Conservation (phyloP, 495 filamentous ascomycete species). For the Xylaria castorea region DNA sequence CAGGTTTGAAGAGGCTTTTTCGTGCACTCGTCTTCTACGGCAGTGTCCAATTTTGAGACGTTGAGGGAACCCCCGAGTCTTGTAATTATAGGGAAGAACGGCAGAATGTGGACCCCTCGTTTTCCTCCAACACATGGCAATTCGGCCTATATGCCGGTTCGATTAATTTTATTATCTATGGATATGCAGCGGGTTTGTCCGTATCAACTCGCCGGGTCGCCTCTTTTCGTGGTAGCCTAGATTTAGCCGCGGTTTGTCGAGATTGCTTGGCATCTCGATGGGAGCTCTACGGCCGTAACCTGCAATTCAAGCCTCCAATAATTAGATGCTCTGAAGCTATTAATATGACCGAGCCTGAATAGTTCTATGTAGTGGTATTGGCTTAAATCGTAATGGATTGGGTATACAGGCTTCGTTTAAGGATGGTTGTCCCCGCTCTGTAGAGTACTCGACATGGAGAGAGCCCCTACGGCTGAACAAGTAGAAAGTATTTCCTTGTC, state of each 20-base stretch:
- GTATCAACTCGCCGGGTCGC: no score
- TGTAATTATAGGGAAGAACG: constrained; percentile 9
- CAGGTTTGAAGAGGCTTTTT: neutral
- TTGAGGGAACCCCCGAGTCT: neutral
- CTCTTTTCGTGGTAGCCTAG: neutral
- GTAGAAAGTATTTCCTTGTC: no score
- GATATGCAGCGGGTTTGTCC: neutral
- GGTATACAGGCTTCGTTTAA: neutral
- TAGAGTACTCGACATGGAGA: neutral
- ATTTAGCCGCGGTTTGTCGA: constrained; percentile 21
- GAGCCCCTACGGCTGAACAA: neutral
- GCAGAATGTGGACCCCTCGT: constrained; percentile 19
- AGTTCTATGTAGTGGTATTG: neutral
- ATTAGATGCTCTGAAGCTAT: neutral
- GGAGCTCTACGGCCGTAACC: neutral
- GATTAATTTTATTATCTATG: neutral
- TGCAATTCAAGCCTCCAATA: neutral
- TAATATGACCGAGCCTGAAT: neutral
- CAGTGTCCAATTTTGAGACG: neutral
- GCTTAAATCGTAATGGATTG: neutral
- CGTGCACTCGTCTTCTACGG: neutral
- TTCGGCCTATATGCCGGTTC: constrained; percentile 27
- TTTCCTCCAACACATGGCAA: constrained; percentile 4
- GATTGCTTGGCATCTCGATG: constrained; percentile 6
- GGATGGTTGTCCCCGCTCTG: neutral